These are phyloP conservation scores for Centrapalus pauciflorus DNA, from an alignment of 129 eudicot species.

Conservation along the genomic window DNA sequence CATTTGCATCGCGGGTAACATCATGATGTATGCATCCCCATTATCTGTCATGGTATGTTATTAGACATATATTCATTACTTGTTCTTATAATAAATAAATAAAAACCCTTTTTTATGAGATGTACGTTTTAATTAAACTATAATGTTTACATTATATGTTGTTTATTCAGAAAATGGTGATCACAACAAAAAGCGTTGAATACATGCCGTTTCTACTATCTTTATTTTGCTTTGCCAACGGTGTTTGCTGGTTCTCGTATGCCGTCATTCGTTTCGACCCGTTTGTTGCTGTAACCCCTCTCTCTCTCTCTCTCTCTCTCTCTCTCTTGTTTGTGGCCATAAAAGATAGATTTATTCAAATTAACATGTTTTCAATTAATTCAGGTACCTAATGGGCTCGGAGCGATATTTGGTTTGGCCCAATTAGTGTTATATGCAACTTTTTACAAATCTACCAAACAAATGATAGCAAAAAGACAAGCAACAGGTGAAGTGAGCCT, in stretches of 20 bases:
- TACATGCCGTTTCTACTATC: conserved; percentile 83
- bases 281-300: conserved; percentile 44
- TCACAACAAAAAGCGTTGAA: conserved; percentile 73
- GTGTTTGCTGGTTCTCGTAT: conserved; percentile 62
- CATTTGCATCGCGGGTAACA: conserved; percentile 42
- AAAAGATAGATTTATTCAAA: background rate
- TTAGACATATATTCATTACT: no score
- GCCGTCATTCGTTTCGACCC: conserved; percentile 66
- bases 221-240: conserved; percentile 60
- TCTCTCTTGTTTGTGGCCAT: background rate
- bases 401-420: conserved; percentile 52
- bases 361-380: background rate
- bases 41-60: conserved; percentile 72
- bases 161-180: conserved; percentile 66
- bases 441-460: conserved; percentile 57
- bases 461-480: conserved; percentile 39
- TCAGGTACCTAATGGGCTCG: conserved; percentile 76
- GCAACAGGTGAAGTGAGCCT: conserved; percentile 36
- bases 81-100: background rate
- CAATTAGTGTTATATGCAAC: conserved; percentile 62
- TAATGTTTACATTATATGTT: no score
- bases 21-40: conserved; percentile 84
- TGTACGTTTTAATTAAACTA: no score
- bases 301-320: background rate
- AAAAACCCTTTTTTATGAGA: no score